Evolutionary conservation across 352 stramenopile species (phyloP).

Genomic region (Pythium dissotocum): DNA sequence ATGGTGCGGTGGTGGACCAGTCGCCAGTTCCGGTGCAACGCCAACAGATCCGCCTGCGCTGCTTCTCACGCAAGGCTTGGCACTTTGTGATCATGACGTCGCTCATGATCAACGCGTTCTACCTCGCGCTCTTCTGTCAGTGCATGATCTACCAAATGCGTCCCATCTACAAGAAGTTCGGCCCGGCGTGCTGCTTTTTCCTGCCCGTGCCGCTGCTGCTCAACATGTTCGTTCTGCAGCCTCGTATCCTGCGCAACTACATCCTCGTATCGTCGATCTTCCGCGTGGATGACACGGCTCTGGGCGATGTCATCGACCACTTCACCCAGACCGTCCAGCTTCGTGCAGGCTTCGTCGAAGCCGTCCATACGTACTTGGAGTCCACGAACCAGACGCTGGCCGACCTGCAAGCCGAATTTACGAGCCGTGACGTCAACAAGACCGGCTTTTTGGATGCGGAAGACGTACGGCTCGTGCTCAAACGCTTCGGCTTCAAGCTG

Average conservation of each 20-base stretch:
- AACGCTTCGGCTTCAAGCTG: conserved; percentile 30
- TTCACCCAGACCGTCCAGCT: conserved; percentile 30
- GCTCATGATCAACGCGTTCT: conserved; percentile 31
- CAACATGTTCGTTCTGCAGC: conserved; percentile 30
- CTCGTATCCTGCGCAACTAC: conserved; percentile 30
- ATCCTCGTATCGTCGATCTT: conserved; percentile 28
- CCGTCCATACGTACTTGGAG: conserved; percentile 22
- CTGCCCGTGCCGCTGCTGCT: conserved; percentile 23
- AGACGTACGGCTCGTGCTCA: conserved; percentile 27
- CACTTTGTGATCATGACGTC: conserved; percentile 29
- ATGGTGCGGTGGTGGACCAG: background rate
- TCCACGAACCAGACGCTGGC: conserved; percentile 13
- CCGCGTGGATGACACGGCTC: conserved; percentile 26
- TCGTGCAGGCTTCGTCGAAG: conserved; percentile 25
- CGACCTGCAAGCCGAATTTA: conserved; percentile 23
- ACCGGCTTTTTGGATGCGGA: conserved; percentile 21
- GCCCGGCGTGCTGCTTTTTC: background rate
- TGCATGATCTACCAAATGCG: conserved; percentile 31
- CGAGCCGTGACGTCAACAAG: conserved; percentile 1
- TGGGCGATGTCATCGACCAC: conserved; percentile 32
- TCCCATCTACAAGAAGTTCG: conserved; percentile 16
- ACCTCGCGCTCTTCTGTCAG: conserved; percentile 34
- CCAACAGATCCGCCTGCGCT: conserved; percentile 11
- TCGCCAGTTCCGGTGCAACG: background rate
- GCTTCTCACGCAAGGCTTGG: conserved; percentile 31